phyloP scores from a whole-genome alignment of 2,329 filamentous ascomycete genomes.

The Pyrenophora teres region DNA sequence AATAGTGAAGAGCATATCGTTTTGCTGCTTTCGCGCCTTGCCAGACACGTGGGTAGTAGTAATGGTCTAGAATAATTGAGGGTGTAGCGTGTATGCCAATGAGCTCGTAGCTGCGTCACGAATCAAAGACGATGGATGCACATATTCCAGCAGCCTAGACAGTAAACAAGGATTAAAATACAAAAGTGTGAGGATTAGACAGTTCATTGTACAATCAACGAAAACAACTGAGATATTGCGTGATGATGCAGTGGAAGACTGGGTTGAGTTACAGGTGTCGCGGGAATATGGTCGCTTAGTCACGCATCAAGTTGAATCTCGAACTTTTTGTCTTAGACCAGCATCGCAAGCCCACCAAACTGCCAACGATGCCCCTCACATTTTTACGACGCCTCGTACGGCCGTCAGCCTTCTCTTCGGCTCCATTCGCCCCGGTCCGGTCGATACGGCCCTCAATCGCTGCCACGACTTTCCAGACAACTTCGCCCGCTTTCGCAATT shows the following conservation, averaged over 20 bases:
- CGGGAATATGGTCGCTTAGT: conserved; percentile 9
- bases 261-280: background rate
- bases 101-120: too few species aligned
- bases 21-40: too few species aligned
- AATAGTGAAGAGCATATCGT: too few species aligned
- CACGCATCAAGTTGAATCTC: conserved; percentile 12
- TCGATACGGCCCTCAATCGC: conserved; percentile 26
- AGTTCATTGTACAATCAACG: background rate
- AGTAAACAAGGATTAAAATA: too few species aligned
- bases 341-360: conserved; percentile 3
- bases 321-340: conserved; percentile 17
- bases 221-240: background rate
- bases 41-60: too few species aligned
- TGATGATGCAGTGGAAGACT: background rate
- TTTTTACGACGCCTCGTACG: conserved; percentile 48
- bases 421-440: conserved; percentile 21
- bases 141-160: too few species aligned
- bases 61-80: too few species aligned
- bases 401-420: conserved; percentile 31
- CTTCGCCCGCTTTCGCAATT: conserved; percentile 23
- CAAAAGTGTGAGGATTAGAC: background rate
- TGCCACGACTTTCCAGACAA: conserved; percentile 26
- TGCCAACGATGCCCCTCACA: conserved; percentile 46
- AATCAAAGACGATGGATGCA: too few species aligned
- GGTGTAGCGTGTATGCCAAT: too few species aligned